A percentile compares a stretch with the other conserved stretches of the same genome.
phyloP scores from a whole-genome alignment of 306 rosid genomes.

The peach (Prunus persica) region DNA sequence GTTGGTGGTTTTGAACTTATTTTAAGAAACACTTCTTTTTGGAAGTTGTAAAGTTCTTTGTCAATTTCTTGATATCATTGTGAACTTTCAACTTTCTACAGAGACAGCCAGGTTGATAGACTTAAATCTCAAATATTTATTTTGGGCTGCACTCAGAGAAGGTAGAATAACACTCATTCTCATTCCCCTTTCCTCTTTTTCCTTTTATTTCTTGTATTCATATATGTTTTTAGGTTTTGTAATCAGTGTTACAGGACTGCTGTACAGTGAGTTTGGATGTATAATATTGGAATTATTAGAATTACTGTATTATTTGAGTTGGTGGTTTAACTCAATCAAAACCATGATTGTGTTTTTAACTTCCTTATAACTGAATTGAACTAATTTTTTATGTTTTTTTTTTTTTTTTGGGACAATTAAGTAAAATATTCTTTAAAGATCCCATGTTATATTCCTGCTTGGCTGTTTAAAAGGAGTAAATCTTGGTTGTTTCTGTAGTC shows the following conservation, averaged over 20 bases:
- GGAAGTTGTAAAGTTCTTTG: conserved; percentile 6
- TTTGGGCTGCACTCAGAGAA: conserved; percentile 82
- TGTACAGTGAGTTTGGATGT: background rate
- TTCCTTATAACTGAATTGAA: background rate
- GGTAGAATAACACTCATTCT: conserved; percentile 35
- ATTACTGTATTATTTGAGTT: background rate
- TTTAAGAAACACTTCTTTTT: conserved; percentile 8
- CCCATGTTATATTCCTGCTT: background rate
- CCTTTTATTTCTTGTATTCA: conserved; percentile 3
- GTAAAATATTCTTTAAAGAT: background rate
- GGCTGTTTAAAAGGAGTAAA: background rate
- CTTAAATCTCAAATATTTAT: conserved; percentile 73
- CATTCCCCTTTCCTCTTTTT: background rate
- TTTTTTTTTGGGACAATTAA: background rate
- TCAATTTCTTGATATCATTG: conserved; percentile 6
- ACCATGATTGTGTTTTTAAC: background rate
- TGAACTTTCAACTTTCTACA: conserved; percentile 37
- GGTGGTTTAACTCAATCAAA: background rate
- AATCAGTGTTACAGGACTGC: background rate
- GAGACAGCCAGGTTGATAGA: conserved; percentile 70
- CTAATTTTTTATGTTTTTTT: background rate
- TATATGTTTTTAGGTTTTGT: background rate
- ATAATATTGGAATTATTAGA: background rate
- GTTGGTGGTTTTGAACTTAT: background rate
- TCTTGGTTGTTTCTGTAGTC: background rate